Evolutionary conservation across 139 green algal species (phyloP), one percentile per base, ranked within the genome.

Genomic region (Eudorina sp.): DNA sequence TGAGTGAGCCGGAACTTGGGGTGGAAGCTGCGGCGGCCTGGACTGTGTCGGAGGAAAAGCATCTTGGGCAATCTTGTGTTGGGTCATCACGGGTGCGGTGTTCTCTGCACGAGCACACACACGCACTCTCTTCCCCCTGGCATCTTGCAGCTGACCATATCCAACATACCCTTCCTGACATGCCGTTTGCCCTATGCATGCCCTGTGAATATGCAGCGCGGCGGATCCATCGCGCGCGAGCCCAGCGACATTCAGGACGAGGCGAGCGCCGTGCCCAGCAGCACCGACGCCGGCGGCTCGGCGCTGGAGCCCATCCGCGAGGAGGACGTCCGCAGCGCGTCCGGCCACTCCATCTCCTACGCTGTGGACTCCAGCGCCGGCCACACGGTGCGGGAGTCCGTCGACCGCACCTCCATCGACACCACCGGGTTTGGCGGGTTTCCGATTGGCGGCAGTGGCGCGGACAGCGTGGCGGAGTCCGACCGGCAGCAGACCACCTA

Each of bases 291-390:
- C 13, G 43, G 2, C 7, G 81, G 64, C 0, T 43, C 31, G 3
- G 40, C n/a, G n/a, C 36, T 87, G n/a, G 81, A 87, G 45, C 64
- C 64, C 8, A 87, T 87, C 62, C 19, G 38, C 23, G 81, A 87
- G 31, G 81, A 87, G 62, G 81, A 40, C 8, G 77, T 60, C 2
- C 72, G 64, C 27, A 73, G 64, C 29, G 31, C 46, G 3, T 75
- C 66, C 66, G 66, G 34, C 66, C 62, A 72, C 27, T 72, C 62
- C 62, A 72, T 72, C 62, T 40, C 27, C 31, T 72, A 72, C 21
- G 62, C 62, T 34, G 62, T 29, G 27, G 62, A 72, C 2, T 72
- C 62, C 2, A 34, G 36, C 38, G 62, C 62, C 6, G 62, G 62
- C 11, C 62, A 34, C 16, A 36, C 27, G 27, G 21, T 72, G 62